These are phyloP conservation scores for Lathyrus tuberosus DNA, from an alignment of 306 rosid genomes.

Conservation along the genomic window DNA sequence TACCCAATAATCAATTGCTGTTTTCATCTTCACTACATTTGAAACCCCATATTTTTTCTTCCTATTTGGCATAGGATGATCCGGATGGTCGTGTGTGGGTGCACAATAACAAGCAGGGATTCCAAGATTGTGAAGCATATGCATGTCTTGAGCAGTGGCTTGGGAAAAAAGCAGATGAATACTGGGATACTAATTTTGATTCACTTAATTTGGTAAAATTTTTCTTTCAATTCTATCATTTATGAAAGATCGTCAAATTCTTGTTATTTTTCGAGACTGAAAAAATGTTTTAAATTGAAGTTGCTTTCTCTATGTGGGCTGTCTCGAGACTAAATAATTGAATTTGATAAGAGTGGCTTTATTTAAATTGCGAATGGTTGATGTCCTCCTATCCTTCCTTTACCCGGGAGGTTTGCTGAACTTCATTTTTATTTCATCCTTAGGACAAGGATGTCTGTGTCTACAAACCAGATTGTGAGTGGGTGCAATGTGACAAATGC, in stretches of 20 bases:
- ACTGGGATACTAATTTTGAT: conserved; percentile 56
- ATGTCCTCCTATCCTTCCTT: conserved; percentile 15
- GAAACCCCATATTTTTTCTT: conserved; percentile 11
- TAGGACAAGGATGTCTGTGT: conserved; percentile 43
- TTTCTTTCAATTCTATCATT: conserved; percentile 21
- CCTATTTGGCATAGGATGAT: conserved; percentile 46
- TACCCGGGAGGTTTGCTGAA: background rate
- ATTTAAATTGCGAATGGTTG: conserved; percentile 17
- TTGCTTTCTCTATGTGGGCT: background rate
- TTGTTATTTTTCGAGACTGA: conserved; percentile 23
- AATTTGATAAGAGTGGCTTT: conserved; percentile 24
- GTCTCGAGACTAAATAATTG: conserved; percentile 2
- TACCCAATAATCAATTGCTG: background rate
- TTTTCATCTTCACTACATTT: conserved; percentile 34
- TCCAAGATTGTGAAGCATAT: conserved; percentile 60
- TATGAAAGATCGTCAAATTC: background rate
- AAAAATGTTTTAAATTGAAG: conserved; percentile 22
- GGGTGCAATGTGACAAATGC: conserved; percentile 72
- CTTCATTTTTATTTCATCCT: conserved; percentile 1
- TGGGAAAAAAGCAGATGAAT: conserved; percentile 48
- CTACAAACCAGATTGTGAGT: conserved; percentile 56
- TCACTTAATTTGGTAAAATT: conserved; percentile 49
- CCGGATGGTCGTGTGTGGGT: conserved; percentile 55
- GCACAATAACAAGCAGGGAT: conserved; percentile 68
- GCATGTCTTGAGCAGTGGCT: conserved; percentile 58